Conservation (phyloP, 192 early-diverging fungal genomes). For the Chytriomyces sp. region DNA sequence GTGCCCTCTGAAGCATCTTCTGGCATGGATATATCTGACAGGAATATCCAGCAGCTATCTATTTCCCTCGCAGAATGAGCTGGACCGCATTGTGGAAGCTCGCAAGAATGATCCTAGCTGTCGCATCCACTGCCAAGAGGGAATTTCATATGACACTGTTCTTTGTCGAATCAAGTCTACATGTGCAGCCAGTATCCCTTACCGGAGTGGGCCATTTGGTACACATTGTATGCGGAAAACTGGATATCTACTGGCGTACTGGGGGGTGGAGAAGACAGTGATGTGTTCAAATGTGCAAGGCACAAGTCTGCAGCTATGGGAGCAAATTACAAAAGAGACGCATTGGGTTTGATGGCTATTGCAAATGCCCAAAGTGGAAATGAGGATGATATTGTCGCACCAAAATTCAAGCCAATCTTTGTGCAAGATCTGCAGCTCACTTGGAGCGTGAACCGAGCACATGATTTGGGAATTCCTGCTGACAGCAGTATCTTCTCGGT, state of each 20-base stretch:
- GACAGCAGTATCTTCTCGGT: background rate
- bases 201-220: background rate
- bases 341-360: background rate
- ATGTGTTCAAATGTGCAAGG: background rate
- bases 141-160: no score
- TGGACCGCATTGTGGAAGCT: no score
- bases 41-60: no score
- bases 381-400: background rate
- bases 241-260: background rate
- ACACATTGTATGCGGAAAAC: background rate
- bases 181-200: background rate
- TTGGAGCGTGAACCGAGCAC: background rate
- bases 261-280: constrained; percentile 1
- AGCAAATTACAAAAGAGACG: background rate
- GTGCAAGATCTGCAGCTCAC: background rate
- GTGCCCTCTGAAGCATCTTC: no score
- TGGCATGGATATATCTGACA: no score
- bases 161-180: background rate
- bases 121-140: no score
- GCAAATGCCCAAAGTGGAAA: background rate
- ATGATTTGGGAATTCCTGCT: background rate
- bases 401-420: background rate
- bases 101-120: no score
- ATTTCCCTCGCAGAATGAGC: no score
- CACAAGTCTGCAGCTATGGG: background rate